Evolutionary conservation across 139 green algal genomes (phyloP).

Genomic region (Prasinococcaceae sp.): DNA sequence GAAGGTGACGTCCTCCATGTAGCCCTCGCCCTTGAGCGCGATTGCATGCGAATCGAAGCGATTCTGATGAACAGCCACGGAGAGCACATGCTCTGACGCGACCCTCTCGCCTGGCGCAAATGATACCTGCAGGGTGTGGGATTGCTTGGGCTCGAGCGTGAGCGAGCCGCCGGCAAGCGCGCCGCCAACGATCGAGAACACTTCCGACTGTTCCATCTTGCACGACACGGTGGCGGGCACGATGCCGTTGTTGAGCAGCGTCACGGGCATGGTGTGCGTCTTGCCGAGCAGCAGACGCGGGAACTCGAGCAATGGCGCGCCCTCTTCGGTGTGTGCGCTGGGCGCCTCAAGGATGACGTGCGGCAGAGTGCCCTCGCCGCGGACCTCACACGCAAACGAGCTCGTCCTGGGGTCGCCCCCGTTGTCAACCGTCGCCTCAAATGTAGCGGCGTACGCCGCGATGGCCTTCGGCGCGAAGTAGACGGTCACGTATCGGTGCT

Average conservation of each 20-base stretch:
- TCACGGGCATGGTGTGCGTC: slow-evolving; percentile 23
- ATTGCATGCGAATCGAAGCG: slow-evolving; percentile 54
- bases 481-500: slow-evolving; percentile 29
- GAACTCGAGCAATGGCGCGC: slow-evolving; percentile 28
- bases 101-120: slow-evolving; percentile 33
- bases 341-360: slow-evolving; percentile 37
- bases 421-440: slow-evolving; percentile 50
- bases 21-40: slow-evolving; percentile 38
- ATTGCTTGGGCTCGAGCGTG: slow-evolving; percentile 36
- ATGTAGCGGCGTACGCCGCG: slow-evolving; percentile 37
- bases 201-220: too few species aligned
- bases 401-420: slow-evolving; percentile 42
- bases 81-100: slow-evolving; percentile 14
- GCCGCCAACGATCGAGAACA: too few species aligned
- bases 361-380: slow-evolving; percentile 56
- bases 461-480: slow-evolving; percentile 49
- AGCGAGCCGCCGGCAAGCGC: slow-evolving; percentile 14
- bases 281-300: slow-evolving; percentile 37
- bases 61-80: slow-evolving; percentile 39
- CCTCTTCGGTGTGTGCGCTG: neutral
- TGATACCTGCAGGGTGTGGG: slow-evolving; percentile 28
- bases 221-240: slow-evolving; percentile 38
- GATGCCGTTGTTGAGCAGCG: slow-evolving; percentile 53
- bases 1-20: slow-evolving; percentile 52
- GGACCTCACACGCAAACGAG: slow-evolving; percentile 46